Percentiles rank a stretch among this genome's conserved stretches.
These are phyloP conservation scores for Trichophyton schoenleinii DNA, from an alignment of 2,329 filamentous ascomycete genomes.

Conservation along the genomic window DNA sequence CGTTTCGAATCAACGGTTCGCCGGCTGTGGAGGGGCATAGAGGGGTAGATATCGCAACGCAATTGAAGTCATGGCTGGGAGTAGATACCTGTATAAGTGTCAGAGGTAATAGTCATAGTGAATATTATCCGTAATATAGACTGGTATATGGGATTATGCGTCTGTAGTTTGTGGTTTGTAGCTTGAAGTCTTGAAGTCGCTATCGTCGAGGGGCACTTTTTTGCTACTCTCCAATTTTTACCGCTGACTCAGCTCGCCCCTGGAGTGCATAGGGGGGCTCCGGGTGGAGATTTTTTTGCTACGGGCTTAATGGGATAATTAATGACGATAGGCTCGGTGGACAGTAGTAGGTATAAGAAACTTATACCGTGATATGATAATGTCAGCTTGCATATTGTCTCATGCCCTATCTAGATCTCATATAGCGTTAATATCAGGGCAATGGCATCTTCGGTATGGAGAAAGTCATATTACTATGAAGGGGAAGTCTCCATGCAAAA, in stretches of 20 bases:
- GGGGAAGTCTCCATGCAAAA: background rate
- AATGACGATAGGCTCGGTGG: background rate
- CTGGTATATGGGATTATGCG: background rate
- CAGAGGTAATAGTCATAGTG: background rate
- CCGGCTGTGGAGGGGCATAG: background rate
- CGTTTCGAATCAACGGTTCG: background rate
- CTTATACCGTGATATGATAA: background rate
- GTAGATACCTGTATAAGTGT: slow-evolving; percentile 11
- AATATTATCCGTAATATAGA: background rate
- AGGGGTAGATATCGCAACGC: background rate
- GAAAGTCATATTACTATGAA: background rate
- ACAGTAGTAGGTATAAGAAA: background rate
- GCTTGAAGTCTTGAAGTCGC: background rate
- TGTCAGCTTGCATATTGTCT: background rate
- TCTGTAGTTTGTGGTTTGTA: background rate
- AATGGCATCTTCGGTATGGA: background rate
- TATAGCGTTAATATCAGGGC: background rate
- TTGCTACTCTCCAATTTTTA: background rate
- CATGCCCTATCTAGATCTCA: background rate
- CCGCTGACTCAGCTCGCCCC: background rate
- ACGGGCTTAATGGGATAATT: background rate
- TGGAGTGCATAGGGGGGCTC: background rate
- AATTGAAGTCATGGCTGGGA: background rate
- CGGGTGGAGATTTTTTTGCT: background rate
- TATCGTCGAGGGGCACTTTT: background rate